Percentiles rank a stretch among this genome's conserved stretches.
Evolutionary conservation across 768 basidiomycete species (phyloP).

Genomic region (Lactifluus pinguis): DNA sequence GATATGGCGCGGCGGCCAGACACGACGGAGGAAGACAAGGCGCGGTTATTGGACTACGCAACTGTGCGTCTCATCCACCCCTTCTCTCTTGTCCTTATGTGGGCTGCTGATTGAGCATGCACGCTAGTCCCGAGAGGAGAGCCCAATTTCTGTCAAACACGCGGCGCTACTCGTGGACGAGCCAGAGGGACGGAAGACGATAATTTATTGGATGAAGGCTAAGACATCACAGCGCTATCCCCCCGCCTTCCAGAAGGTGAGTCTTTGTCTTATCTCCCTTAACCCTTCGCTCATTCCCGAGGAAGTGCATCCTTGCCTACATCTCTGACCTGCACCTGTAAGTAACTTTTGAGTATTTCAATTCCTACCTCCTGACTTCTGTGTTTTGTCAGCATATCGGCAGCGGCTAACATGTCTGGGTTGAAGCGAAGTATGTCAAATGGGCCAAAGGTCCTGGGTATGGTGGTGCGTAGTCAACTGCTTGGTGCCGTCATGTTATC

Average conservation of each 20-base stretch:
- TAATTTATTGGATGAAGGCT: slow-evolving; percentile 78
- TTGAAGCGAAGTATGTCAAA: slow-evolving; percentile 33
- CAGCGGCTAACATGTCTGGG: slow-evolving; percentile 45
- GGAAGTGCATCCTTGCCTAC: slow-evolving; percentile 69
- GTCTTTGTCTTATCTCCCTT: not conserved
- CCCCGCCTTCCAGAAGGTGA: slow-evolving; percentile 68
- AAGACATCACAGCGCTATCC: slow-evolving; percentile 57
- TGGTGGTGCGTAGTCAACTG: slow-evolving; percentile 43
- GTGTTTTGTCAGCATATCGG: slow-evolving; percentile 39
- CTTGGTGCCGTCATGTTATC: not conserved
- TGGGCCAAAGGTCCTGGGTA: slow-evolving; percentile 39
- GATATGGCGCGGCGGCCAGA: slow-evolving; percentile 29
- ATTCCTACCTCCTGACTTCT: slow-evolving; percentile 6
- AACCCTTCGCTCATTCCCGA: not conserved
- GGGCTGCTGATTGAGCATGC: not conserved
- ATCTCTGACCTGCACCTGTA: slow-evolving; percentile 75
- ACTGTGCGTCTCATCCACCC: slow-evolving; percentile 17
- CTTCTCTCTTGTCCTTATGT: not conserved
- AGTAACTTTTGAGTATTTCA: not conserved
- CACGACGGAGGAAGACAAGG: slow-evolving; percentile 28
- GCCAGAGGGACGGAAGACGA: slow-evolving; percentile 38
- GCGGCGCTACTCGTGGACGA: slow-evolving; percentile 36
- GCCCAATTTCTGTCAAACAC: slow-evolving; percentile 59
- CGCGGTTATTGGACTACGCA: slow-evolving; percentile 26
- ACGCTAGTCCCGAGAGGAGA: slow-evolving; percentile 53